phyloP scores from a whole-genome alignment of 192 early-diverging fungal species.

The Backusella parvicylindrica region DNA sequence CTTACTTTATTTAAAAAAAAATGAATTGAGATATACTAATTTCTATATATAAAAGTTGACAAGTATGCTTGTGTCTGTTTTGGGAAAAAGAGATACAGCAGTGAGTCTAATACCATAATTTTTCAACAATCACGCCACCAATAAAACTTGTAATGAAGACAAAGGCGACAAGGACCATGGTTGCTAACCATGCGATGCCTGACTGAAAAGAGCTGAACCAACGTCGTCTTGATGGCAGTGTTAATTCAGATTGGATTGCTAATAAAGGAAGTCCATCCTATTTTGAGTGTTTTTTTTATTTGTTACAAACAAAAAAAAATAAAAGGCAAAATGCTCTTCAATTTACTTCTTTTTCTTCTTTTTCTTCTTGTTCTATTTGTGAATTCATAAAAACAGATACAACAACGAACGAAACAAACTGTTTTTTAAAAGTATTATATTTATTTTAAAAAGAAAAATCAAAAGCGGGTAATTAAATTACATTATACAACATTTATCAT shows the following conservation, averaged over 20 bases:
- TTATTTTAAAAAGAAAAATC: no score
- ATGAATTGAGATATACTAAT: background rate
- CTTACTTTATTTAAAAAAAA: background rate
- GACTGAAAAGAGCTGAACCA: background rate
- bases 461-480: background rate
- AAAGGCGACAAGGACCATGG: background rate
- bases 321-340: no score
- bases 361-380: background rate
- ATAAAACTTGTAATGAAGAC: background rate
- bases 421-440: background rate
- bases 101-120: background rate
- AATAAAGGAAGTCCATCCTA: background rate
- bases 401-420: background rate
- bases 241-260: background rate
- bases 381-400: background rate
- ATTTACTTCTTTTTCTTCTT: background rate
- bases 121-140: background rate
- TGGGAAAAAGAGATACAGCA: background rate
- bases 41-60: background rate
- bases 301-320: background rate
- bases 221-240: background rate
- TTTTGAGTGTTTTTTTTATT: background rate
- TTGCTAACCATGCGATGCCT: background rate
- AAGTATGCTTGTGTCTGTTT: background rate
- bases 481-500: slow-evolving; percentile 2